Percentiles rank a stretch among this genome's conserved stretches.
Evolutionary conservation across 768 basidiomycete genomes (phyloP).

Genomic region (Neoboletus magnificus): DNA sequence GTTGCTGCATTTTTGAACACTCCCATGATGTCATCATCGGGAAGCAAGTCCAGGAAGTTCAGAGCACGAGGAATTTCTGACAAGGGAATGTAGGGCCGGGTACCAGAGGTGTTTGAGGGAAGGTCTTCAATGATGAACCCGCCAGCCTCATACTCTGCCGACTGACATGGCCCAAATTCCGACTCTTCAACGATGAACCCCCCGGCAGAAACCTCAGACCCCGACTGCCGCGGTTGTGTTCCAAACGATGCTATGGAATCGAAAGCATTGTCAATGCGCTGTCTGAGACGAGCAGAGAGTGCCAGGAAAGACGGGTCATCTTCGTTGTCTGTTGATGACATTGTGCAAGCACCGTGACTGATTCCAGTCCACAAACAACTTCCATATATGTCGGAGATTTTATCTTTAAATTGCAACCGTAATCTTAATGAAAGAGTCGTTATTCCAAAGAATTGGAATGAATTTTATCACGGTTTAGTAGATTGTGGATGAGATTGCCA

Average conservation of each 20-base stretch:
- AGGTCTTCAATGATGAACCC: conserved; percentile 31
- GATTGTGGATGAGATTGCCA: no score
- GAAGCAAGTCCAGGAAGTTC: conserved; percentile 56
- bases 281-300: conserved; percentile 42
- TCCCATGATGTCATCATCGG: conserved; percentile 68
- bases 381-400: no score
- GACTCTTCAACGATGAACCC: conserved; percentile 35
- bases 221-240: not conserved
- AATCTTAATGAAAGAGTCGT: no score
- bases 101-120: conserved; percentile 4
- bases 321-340: conserved; percentile 10
- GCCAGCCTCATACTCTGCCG: conserved; percentile 20
- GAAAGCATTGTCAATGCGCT: conserved; percentile 53
- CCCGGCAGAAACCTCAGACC: conserved; percentile 18
- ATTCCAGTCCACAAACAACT: not conserved
- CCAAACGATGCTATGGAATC: conserved; percentile 24
- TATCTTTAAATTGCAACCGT: no score
- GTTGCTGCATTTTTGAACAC: conserved; percentile 75
- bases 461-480: no score
- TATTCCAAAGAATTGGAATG: no score
- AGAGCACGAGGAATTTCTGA: conserved; percentile 60
- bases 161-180: conserved; percentile 8
- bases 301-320: conserved; percentile 36
- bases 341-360: not conserved
- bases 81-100: conserved; percentile 43